phyloP scores from a whole-genome alignment of 495 filamentous ascomycete species.

The Chaetomidium leptoderma region DNA sequence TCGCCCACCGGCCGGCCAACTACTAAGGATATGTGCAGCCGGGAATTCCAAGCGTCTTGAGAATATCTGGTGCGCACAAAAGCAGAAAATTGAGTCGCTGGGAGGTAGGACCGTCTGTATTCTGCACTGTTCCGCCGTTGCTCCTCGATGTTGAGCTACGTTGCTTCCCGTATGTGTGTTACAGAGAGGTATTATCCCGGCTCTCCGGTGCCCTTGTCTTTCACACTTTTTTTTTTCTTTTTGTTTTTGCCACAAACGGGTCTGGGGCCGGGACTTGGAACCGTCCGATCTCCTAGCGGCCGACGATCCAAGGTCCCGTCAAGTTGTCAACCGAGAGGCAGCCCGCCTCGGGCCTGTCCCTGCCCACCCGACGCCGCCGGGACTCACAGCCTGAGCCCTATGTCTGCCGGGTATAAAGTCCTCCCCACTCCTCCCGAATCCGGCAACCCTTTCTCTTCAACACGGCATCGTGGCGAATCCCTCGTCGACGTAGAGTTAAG shows the following conservation, averaged over 20 bases:
- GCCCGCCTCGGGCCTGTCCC: background rate
- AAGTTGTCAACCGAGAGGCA: no score
- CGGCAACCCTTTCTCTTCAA: background rate
- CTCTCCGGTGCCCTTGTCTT: background rate
- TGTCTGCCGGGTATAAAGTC: background rate
- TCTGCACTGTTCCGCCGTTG: background rate
- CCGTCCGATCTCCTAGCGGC: background rate
- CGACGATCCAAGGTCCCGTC: background rate
- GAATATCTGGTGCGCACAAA: slow-evolving; percentile 5
- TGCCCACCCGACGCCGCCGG: background rate
- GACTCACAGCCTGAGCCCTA: background rate
- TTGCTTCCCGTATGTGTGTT: slow-evolving; percentile 1
- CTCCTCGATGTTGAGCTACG: background rate
- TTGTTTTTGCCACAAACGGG: background rate
- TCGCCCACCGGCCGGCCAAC: background rate
- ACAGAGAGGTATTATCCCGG: background rate
- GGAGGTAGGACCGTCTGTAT: slow-evolving; percentile 1
- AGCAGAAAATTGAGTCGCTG: slow-evolving; percentile 1
- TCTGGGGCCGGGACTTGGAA: background rate
- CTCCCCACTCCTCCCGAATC: background rate
- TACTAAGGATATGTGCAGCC: slow-evolving; percentile 11
- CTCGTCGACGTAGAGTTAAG: background rate
- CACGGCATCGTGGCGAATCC: background rate
- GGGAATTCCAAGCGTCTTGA: background rate
- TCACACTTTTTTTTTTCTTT: background rate